These are phyloP conservation scores for Malus hybrid DNA, from an alignment of 331 rosid species.

Conservation along the genomic window DNA sequence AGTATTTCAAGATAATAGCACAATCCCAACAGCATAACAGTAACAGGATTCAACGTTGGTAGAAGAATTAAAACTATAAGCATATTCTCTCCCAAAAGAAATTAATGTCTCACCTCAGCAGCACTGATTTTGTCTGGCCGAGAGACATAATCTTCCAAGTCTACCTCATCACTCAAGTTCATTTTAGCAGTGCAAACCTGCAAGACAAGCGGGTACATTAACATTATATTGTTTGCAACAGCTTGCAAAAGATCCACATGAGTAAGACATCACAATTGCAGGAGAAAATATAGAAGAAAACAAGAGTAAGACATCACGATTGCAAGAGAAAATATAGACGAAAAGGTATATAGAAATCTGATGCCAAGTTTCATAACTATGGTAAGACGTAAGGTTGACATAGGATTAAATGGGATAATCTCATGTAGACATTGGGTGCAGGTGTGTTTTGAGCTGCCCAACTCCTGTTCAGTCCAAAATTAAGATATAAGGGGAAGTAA, in stretches of 20 bases:
- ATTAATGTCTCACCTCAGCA: too few species aligned
- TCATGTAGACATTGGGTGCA: not conserved
- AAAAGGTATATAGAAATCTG: not conserved
- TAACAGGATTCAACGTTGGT: not conserved
- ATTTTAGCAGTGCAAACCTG: conserved; percentile 68
- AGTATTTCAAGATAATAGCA: not conserved
- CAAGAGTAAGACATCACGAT: not conserved
- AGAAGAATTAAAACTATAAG: not conserved
- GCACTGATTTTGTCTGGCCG: too few species aligned
- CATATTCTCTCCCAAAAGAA: not conserved
- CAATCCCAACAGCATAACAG: not conserved
- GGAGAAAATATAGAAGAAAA: not conserved
- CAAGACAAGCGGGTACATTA: not conserved
- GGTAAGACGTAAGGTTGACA: too few species aligned
- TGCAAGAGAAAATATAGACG: too few species aligned
- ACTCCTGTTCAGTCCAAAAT: not conserved
- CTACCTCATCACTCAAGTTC: too few species aligned
- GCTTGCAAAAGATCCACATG: not conserved
- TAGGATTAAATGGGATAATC: not conserved
- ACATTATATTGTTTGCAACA: not conserved
- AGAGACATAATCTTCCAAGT: too few species aligned
- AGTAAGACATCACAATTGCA: too few species aligned
- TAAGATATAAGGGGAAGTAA: not conserved
- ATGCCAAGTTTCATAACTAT: too few species aligned
- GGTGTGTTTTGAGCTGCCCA: not conserved